Evolutionary conservation across 1,284 basidiomycete genomes (phyloP).

Genomic region (Cutaneotrichosporon spelunceum): DNA sequence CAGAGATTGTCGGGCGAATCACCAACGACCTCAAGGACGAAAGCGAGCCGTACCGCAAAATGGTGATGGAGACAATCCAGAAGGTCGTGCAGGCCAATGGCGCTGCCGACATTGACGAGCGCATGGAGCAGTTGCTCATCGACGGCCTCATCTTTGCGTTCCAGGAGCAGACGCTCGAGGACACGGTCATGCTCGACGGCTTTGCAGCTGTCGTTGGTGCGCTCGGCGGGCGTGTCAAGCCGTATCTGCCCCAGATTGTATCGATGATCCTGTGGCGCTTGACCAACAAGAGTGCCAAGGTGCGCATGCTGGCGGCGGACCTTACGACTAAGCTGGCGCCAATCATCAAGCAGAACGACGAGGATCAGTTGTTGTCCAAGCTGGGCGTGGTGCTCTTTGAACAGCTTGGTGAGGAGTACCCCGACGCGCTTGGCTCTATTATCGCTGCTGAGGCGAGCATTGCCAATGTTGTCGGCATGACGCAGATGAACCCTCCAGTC

Average conservation of each 20-base stretch:
- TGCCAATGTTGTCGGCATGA: slow-evolving; percentile 99
- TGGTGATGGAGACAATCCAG: slow-evolving; percentile 99
- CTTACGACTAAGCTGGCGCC: slow-evolving; percentile 90
- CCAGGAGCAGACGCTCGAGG: slow-evolving; percentile 98
- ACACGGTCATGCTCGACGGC: slow-evolving; percentile 98
- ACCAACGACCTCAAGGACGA: slow-evolving; percentile 97
- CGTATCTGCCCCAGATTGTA: slow-evolving; percentile 97
- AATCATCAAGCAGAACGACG: slow-evolving; percentile 98
- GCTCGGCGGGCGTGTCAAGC: slow-evolving; percentile 95
- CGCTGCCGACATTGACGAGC: slow-evolving; percentile 93
- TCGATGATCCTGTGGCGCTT: slow-evolving; percentile 99
- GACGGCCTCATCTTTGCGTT: slow-evolving; percentile 99
- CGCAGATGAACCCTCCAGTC: slow-evolving; percentile 99
- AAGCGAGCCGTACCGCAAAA: slow-evolving; percentile 95
- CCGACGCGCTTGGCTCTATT: slow-evolving; percentile 96
- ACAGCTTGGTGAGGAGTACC: slow-evolving; percentile 98
- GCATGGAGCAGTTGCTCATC: slow-evolving; percentile 87
- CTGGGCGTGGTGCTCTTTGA: slow-evolving; percentile 96
- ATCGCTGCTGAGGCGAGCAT: slow-evolving; percentile 98
- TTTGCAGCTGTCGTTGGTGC: slow-evolving; percentile 97
- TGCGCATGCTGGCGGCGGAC: slow-evolving; percentile 97
- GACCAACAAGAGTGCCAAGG: slow-evolving; percentile 99
- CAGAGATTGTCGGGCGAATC: slow-evolving; percentile 90
- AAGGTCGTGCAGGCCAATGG: slow-evolving; percentile 90
- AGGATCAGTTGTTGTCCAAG: slow-evolving; percentile 92